Evolutionary conservation across 495 filamentous ascomycete species (phyloP), one percentile per base, ranked within the genome.

Genomic region (Monascus purpureus): DNA sequence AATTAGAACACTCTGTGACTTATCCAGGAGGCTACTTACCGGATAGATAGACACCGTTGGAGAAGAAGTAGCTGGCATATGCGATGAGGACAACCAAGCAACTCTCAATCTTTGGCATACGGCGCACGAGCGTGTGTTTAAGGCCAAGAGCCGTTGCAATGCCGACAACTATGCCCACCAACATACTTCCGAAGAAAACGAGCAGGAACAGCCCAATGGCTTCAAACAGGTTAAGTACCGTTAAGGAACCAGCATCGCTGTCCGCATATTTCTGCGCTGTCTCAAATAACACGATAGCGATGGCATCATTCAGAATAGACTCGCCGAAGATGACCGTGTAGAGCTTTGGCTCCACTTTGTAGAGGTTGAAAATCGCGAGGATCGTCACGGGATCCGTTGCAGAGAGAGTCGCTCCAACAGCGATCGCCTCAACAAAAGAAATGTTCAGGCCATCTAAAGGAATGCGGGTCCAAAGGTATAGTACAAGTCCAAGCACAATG

Each of bases 301-400:
- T 83, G 12, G 90, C 90, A 65, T 97, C 90, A 51, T 97, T 97
- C 29, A 97, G 60, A 32, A 97, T 96, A 19, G 87, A 93, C 55
- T 97, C 90, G 44, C 90, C 90, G 52, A 97, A 97, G 36, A 97
- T 96, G 42, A 96, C 70, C 5, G 90, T 97, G 52, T 97, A 97
- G 4, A 97, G 70, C 57, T 95, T 95, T 7, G 90, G 90, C 52
- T 97, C 90, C 31, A 97, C 90, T 57, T 95, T 94, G 66, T 95
- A 96, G 1, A 92, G 79, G 49, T 94, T 97, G 73, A 97, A 97
- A 36, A 97, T 97, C 32, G 90, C 90, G 19, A 97, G 66, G 42
- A 97, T 95, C 0, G 90, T 97, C 29, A 97, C 86, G 0, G 90
- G 90, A 47, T 97, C 90, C 0, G 90, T 97, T 33, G 90, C 90